Evolutionary conservation across 768 basidiomycete genomes (phyloP), one percentile per base, ranked within the genome.

Genomic region (Suillus brevipes): DNA sequence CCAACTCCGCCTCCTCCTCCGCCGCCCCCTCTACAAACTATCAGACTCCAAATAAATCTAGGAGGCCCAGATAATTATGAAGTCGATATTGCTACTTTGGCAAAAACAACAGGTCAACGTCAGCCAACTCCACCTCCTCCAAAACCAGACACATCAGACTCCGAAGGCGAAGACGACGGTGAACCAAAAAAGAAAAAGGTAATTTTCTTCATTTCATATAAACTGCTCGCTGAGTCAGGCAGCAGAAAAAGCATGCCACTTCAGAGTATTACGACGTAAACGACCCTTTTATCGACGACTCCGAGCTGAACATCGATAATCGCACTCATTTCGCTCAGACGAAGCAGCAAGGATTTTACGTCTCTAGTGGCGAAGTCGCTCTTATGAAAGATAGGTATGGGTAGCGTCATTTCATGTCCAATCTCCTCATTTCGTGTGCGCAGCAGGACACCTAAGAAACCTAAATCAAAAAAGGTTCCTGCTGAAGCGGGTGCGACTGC

Each of bases 261-360:
- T 78, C 86, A 25, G 92, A 91, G 73, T 93, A 95, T 71, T 99
- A 99, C 81, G 97, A 99, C 79, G 82, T 89, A 23, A 79, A 83
- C 0, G 97, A 99, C 78, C 91, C 94, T 0, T 99, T 99, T 80
- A 97, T 99, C 73, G 97, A 99, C 82, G 97, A 99, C 78, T 94
- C 94, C 2, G 97, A 99, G 73, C 81, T 97, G 63, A 89, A 87
- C 31, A 79, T 96, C 55, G 96, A 99, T 79, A 89, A 96, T 73
- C 89, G 97, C 6, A 95, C 91, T 2, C 94, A 85, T 78, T 92
- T 95, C 70, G 94, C 91, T 6, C 89, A 94, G 75, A 97, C 96
- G 6, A 94, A 91, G 76, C 94, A 96, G 71, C 88, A 91, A 65
- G 94, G 94, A 1, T 97, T 96, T 81, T 97, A 95, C 72, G 95